phyloP scores from a whole-genome alignment of 2,329 filamentous ascomycete genomes.

The Colletotrichum lupini region DNA sequence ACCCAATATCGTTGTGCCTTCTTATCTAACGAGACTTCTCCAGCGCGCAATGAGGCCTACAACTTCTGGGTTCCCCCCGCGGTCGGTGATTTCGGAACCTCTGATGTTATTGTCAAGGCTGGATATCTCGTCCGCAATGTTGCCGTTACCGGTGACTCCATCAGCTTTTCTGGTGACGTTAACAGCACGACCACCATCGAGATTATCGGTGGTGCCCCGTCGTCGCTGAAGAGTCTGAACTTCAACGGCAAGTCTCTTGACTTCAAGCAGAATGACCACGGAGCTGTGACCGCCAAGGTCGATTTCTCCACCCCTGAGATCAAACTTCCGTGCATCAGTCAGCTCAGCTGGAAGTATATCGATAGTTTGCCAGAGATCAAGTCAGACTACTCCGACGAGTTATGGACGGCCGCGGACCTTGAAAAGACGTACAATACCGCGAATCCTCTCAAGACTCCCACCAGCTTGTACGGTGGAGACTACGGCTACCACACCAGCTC shows the following conservation, averaged over 20 bases:
- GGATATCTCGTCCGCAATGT: conserved; percentile 39
- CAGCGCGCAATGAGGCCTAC: conserved; percentile 40
- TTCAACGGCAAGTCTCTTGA: conserved; percentile 37
- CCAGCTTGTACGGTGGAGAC: conserved; percentile 72
- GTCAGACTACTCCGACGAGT: conserved; percentile 50
- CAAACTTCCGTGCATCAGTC: conserved; percentile 26
- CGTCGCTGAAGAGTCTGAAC: conserved; percentile 28
- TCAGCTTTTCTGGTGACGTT: conserved; percentile 40
- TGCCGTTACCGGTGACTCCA: conserved; percentile 27
- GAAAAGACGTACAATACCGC: conserved; percentile 40
- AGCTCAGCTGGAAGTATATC: conserved; percentile 33
- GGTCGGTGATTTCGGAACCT: conserved; percentile 34
- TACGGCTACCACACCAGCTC: conserved; percentile 77
- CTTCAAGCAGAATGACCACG: conserved; percentile 34
- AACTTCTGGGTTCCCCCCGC: conserved; percentile 40
- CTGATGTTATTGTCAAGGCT: conserved; percentile 39
- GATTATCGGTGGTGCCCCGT: conserved; percentile 38
- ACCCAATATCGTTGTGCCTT: background rate
- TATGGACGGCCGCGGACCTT: conserved; percentile 54
- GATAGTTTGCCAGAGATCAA: conserved; percentile 39
- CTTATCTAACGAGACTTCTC: background rate
- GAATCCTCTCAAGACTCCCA: conserved; percentile 64
- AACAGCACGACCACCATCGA: conserved; percentile 39
- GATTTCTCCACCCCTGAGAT: conserved; percentile 35
- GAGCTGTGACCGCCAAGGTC: conserved; percentile 37